Evolutionary conservation across 1,284 basidiomycete genomes (phyloP), one percentile per base, ranked within the genome.

Genomic region (Cutaneotrichosporon arboriforme): DNA sequence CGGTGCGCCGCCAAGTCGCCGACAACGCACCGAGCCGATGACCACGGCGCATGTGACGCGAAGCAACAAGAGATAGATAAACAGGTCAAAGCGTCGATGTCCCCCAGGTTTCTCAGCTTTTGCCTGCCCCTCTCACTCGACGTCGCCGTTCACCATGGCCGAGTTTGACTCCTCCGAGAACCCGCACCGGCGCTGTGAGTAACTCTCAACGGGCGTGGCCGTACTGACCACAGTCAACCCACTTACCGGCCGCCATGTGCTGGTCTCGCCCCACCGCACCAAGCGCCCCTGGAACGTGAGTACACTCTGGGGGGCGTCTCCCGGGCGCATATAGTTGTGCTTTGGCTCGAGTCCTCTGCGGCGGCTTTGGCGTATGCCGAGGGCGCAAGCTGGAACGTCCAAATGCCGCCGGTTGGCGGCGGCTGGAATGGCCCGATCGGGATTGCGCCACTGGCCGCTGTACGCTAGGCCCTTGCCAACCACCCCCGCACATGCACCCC

Each of bases 191-290:
- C 64, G 71, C 40, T 73, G 69, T 69, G 37, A 56, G 67, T 60
- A 13, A n/a, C 4, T 1, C 23, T 31, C 26, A 5, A 31, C 10
- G 7, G 38, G 12, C 18, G 8, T 23, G 9, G 4, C 18, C 10
- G 2, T 14, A 45, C 44, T 51, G 39, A 55, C 44, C 15, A 17
- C 57, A 73, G 70, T 59, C 63, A 77, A 78, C 61, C 75, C 75
- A 4, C 66, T 78, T 10, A 73, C 60, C 15, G 66, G 67, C 7
- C 69, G 70, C 43, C 81, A 89, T 70, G 79, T 93, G 39, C 83
- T 94, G 26, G 85, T 90, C 31, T 90, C 88, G 36, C 87, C 88
- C 0, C 88, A 90, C 69, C 83, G 88, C 17, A 67, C 70, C 4
- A 69, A 70, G 55, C 60, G 70, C 17, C 70, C 70, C 10, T 72